Evolutionary conservation across 257 asterid species (phyloP).

Genomic region (Rhazya stricta): DNA sequence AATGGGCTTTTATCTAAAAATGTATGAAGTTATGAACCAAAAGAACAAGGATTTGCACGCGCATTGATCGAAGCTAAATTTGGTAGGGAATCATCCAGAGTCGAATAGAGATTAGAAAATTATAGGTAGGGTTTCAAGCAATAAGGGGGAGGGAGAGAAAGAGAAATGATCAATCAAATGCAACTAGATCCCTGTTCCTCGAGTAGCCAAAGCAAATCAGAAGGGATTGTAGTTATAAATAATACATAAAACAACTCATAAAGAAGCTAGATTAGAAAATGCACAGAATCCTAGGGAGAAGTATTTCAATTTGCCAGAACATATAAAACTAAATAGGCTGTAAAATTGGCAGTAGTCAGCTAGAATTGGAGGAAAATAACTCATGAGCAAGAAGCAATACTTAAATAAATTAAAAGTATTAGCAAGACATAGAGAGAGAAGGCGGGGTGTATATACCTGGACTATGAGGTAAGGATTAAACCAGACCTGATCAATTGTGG

Average conservation of each 20-base stretch:
- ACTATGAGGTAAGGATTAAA: slow-evolving; percentile 84
- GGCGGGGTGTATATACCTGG: slow-evolving; percentile 41
- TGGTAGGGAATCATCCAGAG: no score
- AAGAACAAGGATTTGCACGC: no score
- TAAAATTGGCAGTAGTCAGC: not conserved
- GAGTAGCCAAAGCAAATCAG: not conserved
- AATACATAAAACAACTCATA: not conserved
- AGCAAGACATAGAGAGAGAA: not conserved
- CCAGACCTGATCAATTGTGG: slow-evolving; percentile 63
- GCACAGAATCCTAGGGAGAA: not conserved
- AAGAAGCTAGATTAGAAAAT: no score
- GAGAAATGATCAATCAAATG: not conserved
- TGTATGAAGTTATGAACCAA: no score
- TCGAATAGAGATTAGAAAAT: no score
- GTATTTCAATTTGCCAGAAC: not conserved
- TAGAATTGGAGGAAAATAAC: not conserved
- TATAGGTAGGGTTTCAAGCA: no score
- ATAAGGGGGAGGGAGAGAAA: no score
- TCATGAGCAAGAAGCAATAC: not conserved
- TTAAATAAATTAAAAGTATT: not conserved
- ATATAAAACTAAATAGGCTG: not conserved
- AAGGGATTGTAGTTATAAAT: not conserved
- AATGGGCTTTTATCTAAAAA: no score
- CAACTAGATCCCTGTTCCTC: not conserved
- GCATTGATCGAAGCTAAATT: no score